Base-by-base conservation (phyloP, 495 filamentous ascomycete genomes). In the Neurospora sublineolata region DNA sequence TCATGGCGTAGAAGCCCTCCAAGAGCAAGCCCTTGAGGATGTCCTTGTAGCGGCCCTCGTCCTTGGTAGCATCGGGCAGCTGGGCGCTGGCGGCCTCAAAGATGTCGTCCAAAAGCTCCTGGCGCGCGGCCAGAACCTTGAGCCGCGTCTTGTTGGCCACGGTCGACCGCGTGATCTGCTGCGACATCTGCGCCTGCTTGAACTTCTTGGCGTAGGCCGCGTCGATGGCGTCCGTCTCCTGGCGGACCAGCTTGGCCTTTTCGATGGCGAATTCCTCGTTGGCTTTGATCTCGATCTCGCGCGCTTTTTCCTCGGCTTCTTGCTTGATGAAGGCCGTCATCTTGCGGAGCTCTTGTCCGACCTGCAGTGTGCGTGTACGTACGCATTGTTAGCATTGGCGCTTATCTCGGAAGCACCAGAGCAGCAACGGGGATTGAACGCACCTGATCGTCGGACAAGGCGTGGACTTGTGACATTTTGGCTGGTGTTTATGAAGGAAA, bases 261-360 rank as follows among this genome's bases (percentile, higher is more conserved):
- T 98, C 96, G 79, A 97, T 97, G 75, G 92, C 90, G 82, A 97
- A 97, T 81, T 99, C 96, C 81, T 97, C 94, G 83, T 98, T 92
- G 81, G 96, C 96, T 83, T 98, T 98, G 83, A 97, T 89, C 74
- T 93, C 86, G 84, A 99, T 98, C 82, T 99, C 96, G 78, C 89
- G 89, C 76, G 94, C 93, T 84, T 99, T 99, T 80, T 99, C 96
- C 42, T 89, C 84, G 33, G 96, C 96, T 87, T 99, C 96, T 84
- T 97, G 94, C 80, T 91, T 91, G 89, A 99, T 99, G 91, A 99
- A 99, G 80, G 94, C 93, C 64, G 96, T 98, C 96, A 99, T 99
- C 87, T 99, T 99, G 86, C 91, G 92, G 80, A 99, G 92, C 87
- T 99, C 96, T 81, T 88, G 87, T 79, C 90, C 87, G 83, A 99